Evolutionary conservation across 106 monocot species (phyloP).

Genomic region (Iris macrosiphon): DNA sequence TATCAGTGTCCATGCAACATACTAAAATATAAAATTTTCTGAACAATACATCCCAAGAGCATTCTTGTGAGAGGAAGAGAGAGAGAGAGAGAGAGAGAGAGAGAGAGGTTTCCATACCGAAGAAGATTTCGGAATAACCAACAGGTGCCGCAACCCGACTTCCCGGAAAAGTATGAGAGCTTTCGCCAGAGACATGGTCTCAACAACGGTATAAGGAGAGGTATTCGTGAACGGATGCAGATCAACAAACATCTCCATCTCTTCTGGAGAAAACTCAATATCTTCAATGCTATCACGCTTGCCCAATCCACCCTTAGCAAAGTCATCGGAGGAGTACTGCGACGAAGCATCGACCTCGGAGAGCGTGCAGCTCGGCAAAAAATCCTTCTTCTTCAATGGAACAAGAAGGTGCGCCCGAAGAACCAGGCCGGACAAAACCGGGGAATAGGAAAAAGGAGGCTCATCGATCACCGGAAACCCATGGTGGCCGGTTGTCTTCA

Average conservation of each 20-base stretch:
- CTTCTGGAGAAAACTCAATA: conserved; percentile 21
- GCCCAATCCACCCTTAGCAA: conserved; percentile 29
- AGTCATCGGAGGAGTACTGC: conserved; percentile 25
- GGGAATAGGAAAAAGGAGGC: conserved; percentile 26
- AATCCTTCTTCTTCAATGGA: conserved; percentile 42
- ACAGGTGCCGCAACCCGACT: conserved; percentile 35
- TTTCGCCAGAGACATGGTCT: conserved; percentile 45
- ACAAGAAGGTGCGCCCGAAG: conserved; percentile 51
- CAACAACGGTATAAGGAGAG: conserved; percentile 39
- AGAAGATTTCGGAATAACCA: conserved; percentile 39
- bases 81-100: neutral
- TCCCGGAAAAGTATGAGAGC: conserved; percentile 36
- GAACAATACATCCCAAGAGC: no score
- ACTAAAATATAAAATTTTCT: no score
- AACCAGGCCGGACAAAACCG: conserved; percentile 37
- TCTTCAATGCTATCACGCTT: conserved; percentile 24
- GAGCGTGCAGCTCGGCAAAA: conserved; percentile 6
- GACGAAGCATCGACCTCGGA: neutral
- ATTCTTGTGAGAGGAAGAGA: no score
- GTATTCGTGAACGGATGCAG: conserved; percentile 42
- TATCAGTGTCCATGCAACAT: no score
- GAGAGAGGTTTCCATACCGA: conserved; percentile 15
- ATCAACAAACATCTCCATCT: conserved; percentile 46
- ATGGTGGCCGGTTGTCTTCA: conserved; percentile 27
- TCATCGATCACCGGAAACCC: conserved; percentile 30